A percentile compares a stretch with the other conserved stretches of the same genome.
Evolutionary conservation across 306 rosid species (phyloP).

Genomic region (Trifolium subterraneum): DNA sequence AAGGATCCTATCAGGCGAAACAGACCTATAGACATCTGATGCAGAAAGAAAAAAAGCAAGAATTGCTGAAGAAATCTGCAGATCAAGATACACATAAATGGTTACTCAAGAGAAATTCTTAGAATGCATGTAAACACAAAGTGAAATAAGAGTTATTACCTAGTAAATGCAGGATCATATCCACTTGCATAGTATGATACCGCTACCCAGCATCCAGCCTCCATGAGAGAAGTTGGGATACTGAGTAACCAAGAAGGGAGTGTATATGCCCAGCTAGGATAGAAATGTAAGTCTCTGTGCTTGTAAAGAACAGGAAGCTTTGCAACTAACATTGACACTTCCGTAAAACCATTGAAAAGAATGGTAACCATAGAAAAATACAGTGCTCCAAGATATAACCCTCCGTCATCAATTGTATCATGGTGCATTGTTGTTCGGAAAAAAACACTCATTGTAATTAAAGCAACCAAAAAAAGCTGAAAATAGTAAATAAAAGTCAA

Average conservation of each 20-base stretch:
- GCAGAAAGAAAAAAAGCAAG: constrained; percentile 83
- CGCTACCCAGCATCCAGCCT: constrained; percentile 94
- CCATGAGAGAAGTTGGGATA: constrained; percentile 82
- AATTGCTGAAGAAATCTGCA: constrained; percentile 83
- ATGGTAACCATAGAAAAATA: constrained; percentile 95
- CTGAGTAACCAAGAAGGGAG: constrained; percentile 95
- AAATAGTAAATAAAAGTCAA: constrained; percentile 46
- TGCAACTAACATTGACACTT: constrained; percentile 96
- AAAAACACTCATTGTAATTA: constrained; percentile 96
- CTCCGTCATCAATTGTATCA: constrained; percentile 84
- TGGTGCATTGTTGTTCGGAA: constrained; percentile 93
- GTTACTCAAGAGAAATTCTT: constrained; percentile 41
- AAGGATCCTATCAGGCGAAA: constrained; percentile 97
- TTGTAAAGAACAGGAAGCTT: constrained; percentile 98
- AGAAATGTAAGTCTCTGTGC: constrained; percentile 95
- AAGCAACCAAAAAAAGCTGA: constrained; percentile 90
- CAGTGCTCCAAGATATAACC: constrained; percentile 88
- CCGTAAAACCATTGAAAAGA: constrained; percentile 98
- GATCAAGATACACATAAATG: constrained; percentile 39
- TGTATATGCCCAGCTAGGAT: constrained; percentile 96
- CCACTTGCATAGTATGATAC: constrained; percentile 90
- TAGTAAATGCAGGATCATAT: constrained; percentile 84
- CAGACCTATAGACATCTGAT: constrained; percentile 96
- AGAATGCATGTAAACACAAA: constrained; percentile 35
- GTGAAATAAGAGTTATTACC: constrained; percentile 59